Evolutionary conservation across 257 asterid species (phyloP).

Genomic region (Cruciata laevipes): DNA sequence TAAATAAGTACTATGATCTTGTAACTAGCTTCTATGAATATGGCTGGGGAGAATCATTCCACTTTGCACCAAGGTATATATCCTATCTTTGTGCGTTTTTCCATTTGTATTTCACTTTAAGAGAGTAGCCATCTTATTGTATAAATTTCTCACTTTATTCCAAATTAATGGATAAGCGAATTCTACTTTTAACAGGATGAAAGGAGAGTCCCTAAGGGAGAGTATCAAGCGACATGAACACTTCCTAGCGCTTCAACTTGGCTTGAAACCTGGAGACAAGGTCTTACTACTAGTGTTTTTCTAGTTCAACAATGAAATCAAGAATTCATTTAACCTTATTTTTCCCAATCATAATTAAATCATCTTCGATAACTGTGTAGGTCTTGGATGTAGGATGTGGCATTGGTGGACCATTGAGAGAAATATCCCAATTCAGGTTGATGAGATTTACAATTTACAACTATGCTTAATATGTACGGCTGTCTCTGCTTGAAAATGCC

Average conservation of each 20-base stretch:
- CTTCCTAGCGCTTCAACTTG: conserved; percentile 86
- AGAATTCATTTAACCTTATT: background rate
- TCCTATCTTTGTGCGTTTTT: background rate
- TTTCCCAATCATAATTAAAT: background rate
- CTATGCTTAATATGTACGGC: background rate
- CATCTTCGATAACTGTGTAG: conserved; percentile 32
- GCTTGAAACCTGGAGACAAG: conserved; percentile 82
- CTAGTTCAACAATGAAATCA: background rate
- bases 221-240: conserved; percentile 95
- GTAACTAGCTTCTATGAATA: conserved; percentile 97
- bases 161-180: background rate
- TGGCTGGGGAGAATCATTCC: conserved; percentile 99
- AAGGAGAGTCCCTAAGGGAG: conserved; percentile 86
- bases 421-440: conserved; percentile 90
- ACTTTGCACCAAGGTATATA: conserved; percentile 87
- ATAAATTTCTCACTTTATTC: background rate
- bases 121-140: background rate
- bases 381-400: conserved; percentile 99
- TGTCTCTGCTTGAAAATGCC: background rate
- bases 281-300: conserved; percentile 25
- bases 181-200: conserved; percentile 48
- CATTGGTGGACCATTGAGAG: conserved; percentile 95
- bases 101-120: background rate
- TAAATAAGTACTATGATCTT: conserved; percentile 92
- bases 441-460: conserved; percentile 3